A percentile compares a stretch with the other conserved stretches of the same genome.
Evolutionary conservation across 1,284 basidiomycete species (phyloP).

Genomic region (Leccinum fuscescens): DNA sequence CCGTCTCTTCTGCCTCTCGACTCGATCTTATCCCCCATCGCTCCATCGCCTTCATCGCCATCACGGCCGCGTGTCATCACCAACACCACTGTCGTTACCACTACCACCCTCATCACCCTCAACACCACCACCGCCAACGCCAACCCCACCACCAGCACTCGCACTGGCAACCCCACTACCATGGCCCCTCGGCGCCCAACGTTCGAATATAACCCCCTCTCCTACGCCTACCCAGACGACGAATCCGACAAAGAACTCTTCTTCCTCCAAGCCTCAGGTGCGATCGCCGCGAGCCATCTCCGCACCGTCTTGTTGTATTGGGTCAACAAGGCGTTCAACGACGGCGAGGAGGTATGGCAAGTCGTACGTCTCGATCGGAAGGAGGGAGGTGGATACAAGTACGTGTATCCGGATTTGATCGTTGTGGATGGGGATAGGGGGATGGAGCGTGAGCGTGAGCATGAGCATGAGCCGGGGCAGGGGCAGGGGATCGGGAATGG

Average conservation of each 20-base stretch:
- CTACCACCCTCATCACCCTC: not conserved
- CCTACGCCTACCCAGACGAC: conserved; percentile 25
- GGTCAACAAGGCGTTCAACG: conserved; percentile 23
- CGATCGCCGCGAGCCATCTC: not conserved
- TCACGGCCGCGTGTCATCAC: not conserved
- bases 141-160: not conserved
- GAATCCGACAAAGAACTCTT: conserved; percentile 27
- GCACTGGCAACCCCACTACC: not conserved
- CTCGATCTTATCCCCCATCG: not conserved
- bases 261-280: conserved; percentile 17
- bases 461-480: not conserved
- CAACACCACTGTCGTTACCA: not conserved
- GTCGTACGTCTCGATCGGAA: conserved; percentile 24
- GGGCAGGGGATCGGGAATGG: not conserved
- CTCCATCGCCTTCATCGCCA: not conserved
- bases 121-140: not conserved
- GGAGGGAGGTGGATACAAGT: conserved; percentile 9
- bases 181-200: conserved; percentile 12
- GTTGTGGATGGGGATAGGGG: conserved; percentile 21
- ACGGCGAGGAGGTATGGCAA: conserved; percentile 30
- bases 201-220: conserved; percentile 23
- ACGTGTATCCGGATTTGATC: conserved; percentile 31
- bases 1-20: not conserved
- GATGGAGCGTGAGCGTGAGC: not conserved
- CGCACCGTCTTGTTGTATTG: conserved; percentile 25